Evolutionary conservation across 1,284 basidiomycete species (phyloP).

Genomic region (Exsudoporus floridanus): DNA sequence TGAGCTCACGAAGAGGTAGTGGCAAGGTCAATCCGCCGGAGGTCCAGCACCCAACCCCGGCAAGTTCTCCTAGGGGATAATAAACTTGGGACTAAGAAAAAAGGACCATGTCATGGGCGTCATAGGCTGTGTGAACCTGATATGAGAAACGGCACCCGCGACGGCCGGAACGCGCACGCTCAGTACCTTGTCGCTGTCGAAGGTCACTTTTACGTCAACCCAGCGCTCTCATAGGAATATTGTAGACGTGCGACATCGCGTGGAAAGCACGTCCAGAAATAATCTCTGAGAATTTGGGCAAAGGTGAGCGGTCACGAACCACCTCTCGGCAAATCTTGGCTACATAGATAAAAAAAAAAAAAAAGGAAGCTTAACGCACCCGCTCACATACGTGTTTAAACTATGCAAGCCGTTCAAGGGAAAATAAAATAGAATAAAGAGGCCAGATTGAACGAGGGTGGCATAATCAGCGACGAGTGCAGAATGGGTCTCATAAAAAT

Average conservation of each 20-base stretch:
- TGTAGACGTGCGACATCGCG: not conserved
- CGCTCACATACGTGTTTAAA: not conserved
- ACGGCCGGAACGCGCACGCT: not conserved
- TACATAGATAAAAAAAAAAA: not conserved
- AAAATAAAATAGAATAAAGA: too few relatives aligned
- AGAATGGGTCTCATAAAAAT: not conserved
- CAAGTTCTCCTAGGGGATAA: too few relatives aligned
- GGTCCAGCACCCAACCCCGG: too few relatives aligned
- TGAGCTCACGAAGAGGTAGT: too few relatives aligned
- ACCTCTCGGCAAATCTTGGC: too few relatives aligned
- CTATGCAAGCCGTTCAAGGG: not conserved
- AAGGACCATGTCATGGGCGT: not conserved
- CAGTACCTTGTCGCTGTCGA: not conserved
- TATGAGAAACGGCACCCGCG: not conserved
- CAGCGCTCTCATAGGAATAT: not conserved
- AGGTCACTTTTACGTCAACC: not conserved
- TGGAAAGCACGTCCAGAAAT: not conserved
- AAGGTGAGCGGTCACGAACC: not conserved
- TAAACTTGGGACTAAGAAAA: too few relatives aligned
- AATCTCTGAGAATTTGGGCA: not conserved
- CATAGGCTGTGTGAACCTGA: not conserved
- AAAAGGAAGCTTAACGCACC: not conserved
- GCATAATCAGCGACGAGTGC: not conserved
- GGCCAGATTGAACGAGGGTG: not conserved
- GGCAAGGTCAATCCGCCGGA: too few relatives aligned